These are phyloP conservation scores for Thamnidium elegans DNA, from an alignment of 192 early-diverging fungal genomes.

Conservation along the genomic window DNA sequence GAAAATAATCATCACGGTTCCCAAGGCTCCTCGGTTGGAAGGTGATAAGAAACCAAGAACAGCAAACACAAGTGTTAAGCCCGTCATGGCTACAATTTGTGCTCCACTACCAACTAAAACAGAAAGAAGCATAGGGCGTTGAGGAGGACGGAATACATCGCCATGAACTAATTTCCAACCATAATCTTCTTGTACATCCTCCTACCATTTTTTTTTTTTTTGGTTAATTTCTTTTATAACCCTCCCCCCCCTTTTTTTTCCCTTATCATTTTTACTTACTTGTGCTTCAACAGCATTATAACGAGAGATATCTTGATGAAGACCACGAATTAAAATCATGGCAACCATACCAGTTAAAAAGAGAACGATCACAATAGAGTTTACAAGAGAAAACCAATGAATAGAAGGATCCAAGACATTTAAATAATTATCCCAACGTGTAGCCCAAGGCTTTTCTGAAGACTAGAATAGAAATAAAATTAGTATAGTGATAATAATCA, in stretches of 20 bases:
- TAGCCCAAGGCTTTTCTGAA: slow-evolving; percentile 70
- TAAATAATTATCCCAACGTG: slow-evolving; percentile 86
- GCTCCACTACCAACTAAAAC: slow-evolving; percentile 86
- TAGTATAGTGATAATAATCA: neutral
- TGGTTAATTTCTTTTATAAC: neutral
- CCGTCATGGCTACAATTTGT: slow-evolving; percentile 73
- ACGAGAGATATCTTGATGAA: slow-evolving; percentile 91
- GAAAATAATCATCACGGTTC: slow-evolving; percentile 91
- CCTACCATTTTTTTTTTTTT: slow-evolving; percentile 27
- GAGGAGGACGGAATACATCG: slow-evolving; percentile 93
- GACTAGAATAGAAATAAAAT: slow-evolving; percentile 27
- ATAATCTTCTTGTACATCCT: slow-evolving; percentile 90
- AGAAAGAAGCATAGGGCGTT: slow-evolving; percentile 68
- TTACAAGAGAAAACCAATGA: slow-evolving; percentile 94
- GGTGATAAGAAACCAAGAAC: slow-evolving; percentile 94
- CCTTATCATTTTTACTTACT: slow-evolving; percentile 8
- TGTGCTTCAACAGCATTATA: slow-evolving; percentile 74
- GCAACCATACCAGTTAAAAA: slow-evolving; percentile 92
- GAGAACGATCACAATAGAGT: slow-evolving; percentile 92
- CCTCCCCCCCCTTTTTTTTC: neutral
- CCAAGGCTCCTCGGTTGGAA: slow-evolving; percentile 85
- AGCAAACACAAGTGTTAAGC: slow-evolving; percentile 82
- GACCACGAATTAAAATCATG: slow-evolving; percentile 83
- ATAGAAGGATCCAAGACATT: slow-evolving; percentile 86
- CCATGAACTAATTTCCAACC: slow-evolving; percentile 99